Evolutionary conservation across 228 moss, liverwort and hornwort genomes (phyloP).

Genomic region (Sphagnum fallax): DNA sequence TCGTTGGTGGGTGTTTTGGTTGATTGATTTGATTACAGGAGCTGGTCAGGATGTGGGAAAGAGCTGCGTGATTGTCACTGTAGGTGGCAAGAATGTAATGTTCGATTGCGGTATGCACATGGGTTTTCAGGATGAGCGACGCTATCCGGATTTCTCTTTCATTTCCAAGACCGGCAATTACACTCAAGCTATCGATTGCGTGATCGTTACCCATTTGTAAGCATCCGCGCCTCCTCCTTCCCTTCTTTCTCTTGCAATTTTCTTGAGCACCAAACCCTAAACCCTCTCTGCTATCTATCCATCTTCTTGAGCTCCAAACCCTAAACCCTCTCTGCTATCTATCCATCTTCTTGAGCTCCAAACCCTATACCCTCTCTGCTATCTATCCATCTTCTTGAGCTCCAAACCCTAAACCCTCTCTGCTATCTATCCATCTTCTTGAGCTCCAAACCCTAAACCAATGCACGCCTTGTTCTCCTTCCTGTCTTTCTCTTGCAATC

Average conservation of each 20-base stretch:
- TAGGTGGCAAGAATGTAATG: constrained; percentile 92
- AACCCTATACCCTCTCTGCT: too few relatives aligned
- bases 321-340: too few relatives aligned
- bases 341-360: too few relatives aligned
- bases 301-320: too few relatives aligned
- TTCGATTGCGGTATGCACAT: constrained; percentile 99
- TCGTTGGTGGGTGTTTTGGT: not conserved
- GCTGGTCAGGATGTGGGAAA: constrained; percentile 99
- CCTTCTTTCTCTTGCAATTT: not conserved
- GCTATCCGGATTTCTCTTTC: constrained; percentile 90
- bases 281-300: too few relatives aligned
- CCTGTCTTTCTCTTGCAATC: too few relatives aligned
- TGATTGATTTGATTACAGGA: constrained; percentile 29
- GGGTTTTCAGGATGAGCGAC: constrained; percentile 96
- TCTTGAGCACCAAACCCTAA: too few relatives aligned
- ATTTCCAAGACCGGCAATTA: constrained; percentile 81
- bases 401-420: too few relatives aligned
- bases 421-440: too few relatives aligned
- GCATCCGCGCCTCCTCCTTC: constrained; percentile 4
- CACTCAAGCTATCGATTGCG: constrained; percentile 79
- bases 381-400: too few relatives aligned
- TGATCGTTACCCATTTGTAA: constrained; percentile 94
- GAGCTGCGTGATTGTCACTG: constrained; percentile 93
- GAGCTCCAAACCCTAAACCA: too few relatives aligned
- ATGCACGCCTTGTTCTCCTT: too few relatives aligned